These are phyloP conservation scores for Fusarium annulatum DNA, from an alignment of 2,329 filamentous ascomycete species.

Conservation along the genomic window DNA sequence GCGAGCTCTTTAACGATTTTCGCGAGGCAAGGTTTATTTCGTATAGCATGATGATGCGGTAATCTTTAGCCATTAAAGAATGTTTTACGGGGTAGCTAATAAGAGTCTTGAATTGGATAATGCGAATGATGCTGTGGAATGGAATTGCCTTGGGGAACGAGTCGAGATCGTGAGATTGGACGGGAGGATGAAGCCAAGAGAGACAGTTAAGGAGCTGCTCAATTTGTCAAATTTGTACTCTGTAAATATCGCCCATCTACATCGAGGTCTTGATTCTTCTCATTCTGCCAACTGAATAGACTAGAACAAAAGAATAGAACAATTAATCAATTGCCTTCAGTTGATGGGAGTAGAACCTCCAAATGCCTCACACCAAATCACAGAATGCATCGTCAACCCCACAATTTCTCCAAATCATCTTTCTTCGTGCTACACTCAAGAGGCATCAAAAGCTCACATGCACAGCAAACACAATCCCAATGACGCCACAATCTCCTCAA, in stretches of 20 bases:
- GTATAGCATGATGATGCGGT: background rate
- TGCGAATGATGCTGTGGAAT: background rate
- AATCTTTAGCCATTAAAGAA: background rate
- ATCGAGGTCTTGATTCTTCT: background rate
- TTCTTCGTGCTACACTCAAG: slow-evolving; percentile 9
- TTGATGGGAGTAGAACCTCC: background rate
- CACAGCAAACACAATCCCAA: slow-evolving; percentile 13
- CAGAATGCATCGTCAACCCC: slow-evolving; percentile 8
- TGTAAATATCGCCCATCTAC: fast-evolving
- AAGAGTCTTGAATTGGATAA: background rate
- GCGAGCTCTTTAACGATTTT: slow-evolving; percentile 14
- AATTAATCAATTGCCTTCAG: background rate
- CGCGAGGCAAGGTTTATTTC: slow-evolving; percentile 13
- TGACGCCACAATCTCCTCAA: slow-evolving; percentile 31
- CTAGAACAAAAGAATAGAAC: background rate
- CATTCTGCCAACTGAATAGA: no score
- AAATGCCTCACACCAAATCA: slow-evolving; percentile 28
- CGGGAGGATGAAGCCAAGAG: background rate
- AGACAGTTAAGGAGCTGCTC: background rate
- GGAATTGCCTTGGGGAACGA: background rate
- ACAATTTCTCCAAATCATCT: slow-evolving; percentile 34
- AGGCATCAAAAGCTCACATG: slow-evolving; percentile 3
- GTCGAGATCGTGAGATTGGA: no score
- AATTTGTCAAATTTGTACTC: background rate
- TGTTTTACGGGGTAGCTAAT: background rate